Conservation (phyloP, 352 stramenopile species). For the Labyrinthula sp. region DNA sequence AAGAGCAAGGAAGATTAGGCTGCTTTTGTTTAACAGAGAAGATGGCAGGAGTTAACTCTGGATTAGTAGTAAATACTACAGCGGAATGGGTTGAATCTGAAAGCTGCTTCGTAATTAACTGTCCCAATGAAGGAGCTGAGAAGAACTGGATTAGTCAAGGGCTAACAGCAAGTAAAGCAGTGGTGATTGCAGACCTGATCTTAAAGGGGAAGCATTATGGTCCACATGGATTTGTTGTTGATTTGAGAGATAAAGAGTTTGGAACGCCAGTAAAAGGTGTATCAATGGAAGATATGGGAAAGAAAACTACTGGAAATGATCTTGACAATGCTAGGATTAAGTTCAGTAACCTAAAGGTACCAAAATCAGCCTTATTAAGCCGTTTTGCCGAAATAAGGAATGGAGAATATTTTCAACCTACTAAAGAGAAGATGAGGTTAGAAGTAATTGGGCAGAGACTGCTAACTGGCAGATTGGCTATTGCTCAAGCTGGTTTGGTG, state of each 20-base stretch:
- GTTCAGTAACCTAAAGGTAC: constrained; percentile 32
- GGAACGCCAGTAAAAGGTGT: constrained; percentile 29
- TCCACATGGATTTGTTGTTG: constrained; percentile 35
- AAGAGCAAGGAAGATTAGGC: constrained; percentile 30
- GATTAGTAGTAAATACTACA: constrained; percentile 35
- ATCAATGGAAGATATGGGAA: constrained; percentile 34
- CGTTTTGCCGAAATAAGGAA: constrained; percentile 31
- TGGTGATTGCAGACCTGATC: constrained; percentile 34
- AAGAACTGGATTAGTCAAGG: constrained; percentile 38
- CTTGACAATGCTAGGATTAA: constrained; percentile 36
- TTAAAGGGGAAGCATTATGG: constrained; percentile 32
- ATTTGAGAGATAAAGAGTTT: constrained; percentile 30
- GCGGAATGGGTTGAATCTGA: constrained; percentile 27
- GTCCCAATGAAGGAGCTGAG: constrained; percentile 31
- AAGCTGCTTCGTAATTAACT: constrained; percentile 35
- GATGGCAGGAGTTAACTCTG: constrained; percentile 33
- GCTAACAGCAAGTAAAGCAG: constrained; percentile 18
- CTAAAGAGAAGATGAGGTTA: constrained; percentile 30
- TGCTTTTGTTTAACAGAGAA: constrained; percentile 37
- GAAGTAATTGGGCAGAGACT: constrained; percentile 36
- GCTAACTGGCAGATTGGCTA: constrained; percentile 35
- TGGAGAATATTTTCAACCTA: constrained; percentile 32
- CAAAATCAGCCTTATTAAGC: constrained; percentile 22
- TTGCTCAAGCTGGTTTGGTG: constrained; percentile 32
- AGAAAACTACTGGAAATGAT: constrained; percentile 35